These are phyloP conservation scores for Fusarium denticulatum DNA, from an alignment of 2,329 filamentous ascomycete species.

Conservation along the genomic window DNA sequence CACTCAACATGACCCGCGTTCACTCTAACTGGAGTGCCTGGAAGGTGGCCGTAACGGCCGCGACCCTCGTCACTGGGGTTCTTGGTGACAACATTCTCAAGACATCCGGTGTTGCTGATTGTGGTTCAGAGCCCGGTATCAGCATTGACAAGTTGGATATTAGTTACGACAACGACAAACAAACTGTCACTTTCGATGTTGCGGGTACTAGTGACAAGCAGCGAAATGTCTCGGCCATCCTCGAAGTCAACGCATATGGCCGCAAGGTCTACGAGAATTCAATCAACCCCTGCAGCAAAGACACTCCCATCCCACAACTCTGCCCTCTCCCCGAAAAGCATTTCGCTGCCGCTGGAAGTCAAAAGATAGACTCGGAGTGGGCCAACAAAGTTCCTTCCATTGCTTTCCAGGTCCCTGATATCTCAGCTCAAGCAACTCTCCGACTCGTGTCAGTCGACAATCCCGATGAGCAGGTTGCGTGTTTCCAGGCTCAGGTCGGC, in stretches of 20 bases:
- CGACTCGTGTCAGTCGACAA: constrained; percentile 72
- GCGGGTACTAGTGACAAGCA: constrained; percentile 76
- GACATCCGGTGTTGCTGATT: constrained; percentile 83
- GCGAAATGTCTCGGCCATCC: constrained; percentile 82
- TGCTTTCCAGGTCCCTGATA: constrained; percentile 89
- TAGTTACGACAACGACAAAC: constrained; percentile 78
- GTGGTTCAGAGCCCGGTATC: constrained; percentile 65
- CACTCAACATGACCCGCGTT: constrained; percentile 48
- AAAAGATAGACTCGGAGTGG: constrained; percentile 76
- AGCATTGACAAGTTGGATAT: constrained; percentile 80
- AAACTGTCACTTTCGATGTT: constrained; percentile 82
- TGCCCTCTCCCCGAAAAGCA: constrained; percentile 84
- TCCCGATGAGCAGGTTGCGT: constrained; percentile 72
- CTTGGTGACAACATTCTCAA: constrained; percentile 77
- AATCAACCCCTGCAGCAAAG: constrained; percentile 83
- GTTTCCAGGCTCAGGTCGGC: constrained; percentile 80
- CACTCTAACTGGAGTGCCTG: constrained; percentile 45
- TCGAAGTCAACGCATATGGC: constrained; percentile 87
- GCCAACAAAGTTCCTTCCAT: constrained; percentile 84
- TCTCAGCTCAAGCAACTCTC: constrained; percentile 85
- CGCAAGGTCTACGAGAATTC: constrained; percentile 78
- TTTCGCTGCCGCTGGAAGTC: constrained; percentile 78
- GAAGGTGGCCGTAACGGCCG: constrained; percentile 48
- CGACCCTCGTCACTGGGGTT: constrained; percentile 57
- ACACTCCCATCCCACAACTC: constrained; percentile 74